phyloP scores from a whole-genome alignment of 257 asterid genomes.

The Forsythia suspensa region DNA sequence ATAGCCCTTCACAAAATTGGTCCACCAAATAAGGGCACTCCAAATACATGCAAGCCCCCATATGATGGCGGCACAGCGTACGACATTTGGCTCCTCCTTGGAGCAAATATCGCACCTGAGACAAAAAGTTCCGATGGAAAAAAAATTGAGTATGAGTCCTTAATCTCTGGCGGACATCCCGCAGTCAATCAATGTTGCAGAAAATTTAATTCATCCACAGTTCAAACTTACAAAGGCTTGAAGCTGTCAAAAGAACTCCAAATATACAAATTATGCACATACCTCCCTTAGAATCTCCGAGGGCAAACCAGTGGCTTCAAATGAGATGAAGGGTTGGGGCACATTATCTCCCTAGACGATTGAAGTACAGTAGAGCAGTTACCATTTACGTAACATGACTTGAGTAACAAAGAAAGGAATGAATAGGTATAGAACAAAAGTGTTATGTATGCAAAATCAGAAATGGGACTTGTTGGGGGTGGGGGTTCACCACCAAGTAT shows the following conservation, averaged over 20 bases:
- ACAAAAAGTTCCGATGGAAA: slow-evolving; percentile 62
- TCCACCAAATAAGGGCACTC: slow-evolving; percentile 76
- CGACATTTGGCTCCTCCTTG: slow-evolving; percentile 97
- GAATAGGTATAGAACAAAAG: slow-evolving; percentile 2
- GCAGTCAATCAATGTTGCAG: slow-evolving; percentile 36
- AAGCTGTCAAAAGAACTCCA: slow-evolving; percentile 19
- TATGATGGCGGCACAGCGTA: slow-evolving; percentile 74
- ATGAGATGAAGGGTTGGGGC: slow-evolving; percentile 74
- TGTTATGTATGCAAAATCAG: not conserved
- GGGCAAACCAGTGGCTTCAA: slow-evolving; percentile 78
- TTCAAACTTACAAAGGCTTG: slow-evolving; percentile 24
- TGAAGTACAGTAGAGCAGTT: slow-evolving; percentile 8
- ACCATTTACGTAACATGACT: slow-evolving; percentile 17
- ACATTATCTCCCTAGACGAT: slow-evolving; percentile 75
- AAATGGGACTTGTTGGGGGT: not conserved
- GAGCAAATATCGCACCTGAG: slow-evolving; percentile 99
- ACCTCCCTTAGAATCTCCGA: slow-evolving; percentile 95
- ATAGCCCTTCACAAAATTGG: slow-evolving; percentile 83
- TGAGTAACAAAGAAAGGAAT: not conserved
- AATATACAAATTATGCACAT: slow-evolving; percentile 29
- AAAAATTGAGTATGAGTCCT: slow-evolving; percentile 48
- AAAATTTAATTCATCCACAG: slow-evolving; percentile 19
- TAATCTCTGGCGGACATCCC: slow-evolving; percentile 50
- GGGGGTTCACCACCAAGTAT: not conserved
- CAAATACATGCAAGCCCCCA: slow-evolving; percentile 69